Percentiles rank a stretch among this genome's conserved stretches.
Conservation (phyloP, 2,329 filamentous ascomycete species). For the Pseudogymnoascus sp. region DNA sequence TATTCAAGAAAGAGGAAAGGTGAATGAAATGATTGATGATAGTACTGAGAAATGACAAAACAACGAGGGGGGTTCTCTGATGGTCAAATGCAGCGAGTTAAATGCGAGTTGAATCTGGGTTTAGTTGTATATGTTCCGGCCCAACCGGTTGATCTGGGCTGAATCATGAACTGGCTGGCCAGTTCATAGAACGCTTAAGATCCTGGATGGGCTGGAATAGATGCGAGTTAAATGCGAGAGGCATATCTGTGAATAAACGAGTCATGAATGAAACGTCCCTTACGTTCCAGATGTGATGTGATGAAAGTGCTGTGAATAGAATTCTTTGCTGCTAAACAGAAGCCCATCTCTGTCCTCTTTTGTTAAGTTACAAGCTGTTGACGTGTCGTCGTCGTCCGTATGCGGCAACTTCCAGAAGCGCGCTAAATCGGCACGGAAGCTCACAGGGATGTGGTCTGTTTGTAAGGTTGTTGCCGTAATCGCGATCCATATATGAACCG, state of each 20-base stretch:
- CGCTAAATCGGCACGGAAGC: conserved; percentile 5
- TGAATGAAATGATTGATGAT: conserved; percentile 7
- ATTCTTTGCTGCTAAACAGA: not conserved
- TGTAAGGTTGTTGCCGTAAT: conserved; percentile 7
- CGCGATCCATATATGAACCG: not conserved
- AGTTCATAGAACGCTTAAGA: not conserved
- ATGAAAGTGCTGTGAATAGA: not conserved
- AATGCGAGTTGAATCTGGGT: not conserved
- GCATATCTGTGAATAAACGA: conserved; percentile 1
- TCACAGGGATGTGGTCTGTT: not conserved
- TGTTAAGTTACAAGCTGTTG: not conserved
- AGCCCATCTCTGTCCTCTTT: not conserved
- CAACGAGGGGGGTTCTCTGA: not conserved
- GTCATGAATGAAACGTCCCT: not conserved
- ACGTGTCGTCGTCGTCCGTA: not conserved
- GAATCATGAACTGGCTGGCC: not conserved
- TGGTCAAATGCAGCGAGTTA: not conserved
- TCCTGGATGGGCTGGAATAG: not conserved
- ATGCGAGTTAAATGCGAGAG: not conserved
- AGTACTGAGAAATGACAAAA: not conserved
- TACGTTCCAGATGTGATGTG: not conserved
- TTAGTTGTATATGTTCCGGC: not conserved
- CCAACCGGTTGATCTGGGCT: not conserved
- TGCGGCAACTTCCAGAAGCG: conserved; percentile 7
- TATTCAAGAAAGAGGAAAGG: not conserved